A percentile compares a stretch with the other conserved stretches of the same genome.
Evolutionary conservation across 352 stramenopile species (phyloP).

Genomic region (Globisporangium middletonii): DNA sequence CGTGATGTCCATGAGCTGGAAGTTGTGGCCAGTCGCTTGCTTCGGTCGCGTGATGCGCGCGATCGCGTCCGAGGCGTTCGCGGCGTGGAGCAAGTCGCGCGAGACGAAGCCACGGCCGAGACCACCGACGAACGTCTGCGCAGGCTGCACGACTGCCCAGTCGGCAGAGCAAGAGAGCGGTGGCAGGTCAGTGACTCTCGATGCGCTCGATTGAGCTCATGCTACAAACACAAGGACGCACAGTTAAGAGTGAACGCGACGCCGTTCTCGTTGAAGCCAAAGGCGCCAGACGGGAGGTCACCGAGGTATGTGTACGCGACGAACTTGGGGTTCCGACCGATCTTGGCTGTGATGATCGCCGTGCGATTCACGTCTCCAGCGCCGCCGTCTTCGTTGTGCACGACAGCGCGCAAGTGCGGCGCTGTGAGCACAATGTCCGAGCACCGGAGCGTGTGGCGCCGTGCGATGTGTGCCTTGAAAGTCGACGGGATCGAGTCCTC

Average conservation of each 20-base stretch:
- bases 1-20: constrained; percentile 66
- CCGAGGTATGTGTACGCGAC: constrained; percentile 71
- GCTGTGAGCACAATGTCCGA: constrained; percentile 64
- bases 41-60: constrained; percentile 36
- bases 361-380: constrained; percentile 55
- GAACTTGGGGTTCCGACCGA: constrained; percentile 45
- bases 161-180: background rate
- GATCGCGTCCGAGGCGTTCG: constrained; percentile 39
- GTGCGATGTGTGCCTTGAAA: constrained; percentile 18
- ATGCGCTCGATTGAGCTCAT: background rate
- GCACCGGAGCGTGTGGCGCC: constrained; percentile 35
- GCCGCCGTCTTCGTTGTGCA: constrained; percentile 65
- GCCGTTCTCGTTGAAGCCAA: constrained; percentile 64
- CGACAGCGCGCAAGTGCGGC: constrained; percentile 35
- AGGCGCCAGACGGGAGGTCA: constrained; percentile 63
- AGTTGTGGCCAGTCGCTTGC: constrained; percentile 68
- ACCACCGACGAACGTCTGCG: constrained; percentile 47
- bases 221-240: constrained; percentile 17
- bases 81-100: constrained; percentile 44
- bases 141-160: constrained; percentile 51
- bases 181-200: background rate
- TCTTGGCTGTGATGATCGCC: constrained; percentile 53
- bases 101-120: constrained; percentile 69
- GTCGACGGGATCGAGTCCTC: constrained; percentile 41
- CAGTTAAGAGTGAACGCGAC: constrained; percentile 78